Evolutionary conservation across 2,329 filamentous ascomycete genomes (phyloP).

Genomic region (Didymella segeticola): DNA sequence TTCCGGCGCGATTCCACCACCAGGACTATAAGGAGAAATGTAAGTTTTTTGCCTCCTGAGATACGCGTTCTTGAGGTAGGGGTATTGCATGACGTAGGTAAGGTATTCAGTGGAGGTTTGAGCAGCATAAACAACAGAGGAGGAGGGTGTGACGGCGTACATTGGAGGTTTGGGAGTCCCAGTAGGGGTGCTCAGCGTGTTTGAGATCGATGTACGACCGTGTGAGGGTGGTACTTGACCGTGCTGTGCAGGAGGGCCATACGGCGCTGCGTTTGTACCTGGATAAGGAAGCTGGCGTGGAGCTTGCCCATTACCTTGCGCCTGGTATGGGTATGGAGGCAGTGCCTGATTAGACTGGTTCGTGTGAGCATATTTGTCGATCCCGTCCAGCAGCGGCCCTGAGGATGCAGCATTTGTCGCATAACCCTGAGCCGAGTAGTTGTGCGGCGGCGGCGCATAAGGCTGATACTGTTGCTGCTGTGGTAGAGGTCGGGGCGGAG

Average conservation of each 20-base stretch:
- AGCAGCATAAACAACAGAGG: slow-evolving; percentile 47
- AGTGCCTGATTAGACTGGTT: slow-evolving; percentile 25
- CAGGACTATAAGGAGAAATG: slow-evolving; percentile 55
- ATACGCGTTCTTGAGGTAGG: slow-evolving; percentile 55
- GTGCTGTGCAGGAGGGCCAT: slow-evolving; percentile 25
- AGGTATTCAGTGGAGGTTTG: slow-evolving; percentile 50
- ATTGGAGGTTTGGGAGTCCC: slow-evolving; percentile 46
- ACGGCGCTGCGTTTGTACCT: slow-evolving; percentile 20
- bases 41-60: slow-evolving; percentile 55
- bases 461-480: slow-evolving; percentile 35
- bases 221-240: slow-evolving; percentile 24
- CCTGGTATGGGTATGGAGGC: slow-evolving; percentile 36
- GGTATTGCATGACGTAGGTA: slow-evolving; percentile 53
- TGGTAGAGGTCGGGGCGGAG: slow-evolving; percentile 23
- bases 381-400: slow-evolving; percentile 28
- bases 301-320: slow-evolving; percentile 18
- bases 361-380: slow-evolving; percentile 39
- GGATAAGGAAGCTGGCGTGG: slow-evolving; percentile 28
- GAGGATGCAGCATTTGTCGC: slow-evolving; percentile 32
- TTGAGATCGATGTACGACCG: slow-evolving; percentile 42
- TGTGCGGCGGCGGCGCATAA: slow-evolving; percentile 36
- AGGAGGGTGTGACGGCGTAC: slow-evolving; percentile 46
- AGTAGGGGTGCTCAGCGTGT: slow-evolving; percentile 38
- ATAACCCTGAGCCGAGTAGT: slow-evolving; percentile 31
- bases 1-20: slow-evolving; percentile 50